These are phyloP conservation scores for Lactuca sativa DNA, from an alignment of 129 eudicot species.

Conservation along the genomic window DNA sequence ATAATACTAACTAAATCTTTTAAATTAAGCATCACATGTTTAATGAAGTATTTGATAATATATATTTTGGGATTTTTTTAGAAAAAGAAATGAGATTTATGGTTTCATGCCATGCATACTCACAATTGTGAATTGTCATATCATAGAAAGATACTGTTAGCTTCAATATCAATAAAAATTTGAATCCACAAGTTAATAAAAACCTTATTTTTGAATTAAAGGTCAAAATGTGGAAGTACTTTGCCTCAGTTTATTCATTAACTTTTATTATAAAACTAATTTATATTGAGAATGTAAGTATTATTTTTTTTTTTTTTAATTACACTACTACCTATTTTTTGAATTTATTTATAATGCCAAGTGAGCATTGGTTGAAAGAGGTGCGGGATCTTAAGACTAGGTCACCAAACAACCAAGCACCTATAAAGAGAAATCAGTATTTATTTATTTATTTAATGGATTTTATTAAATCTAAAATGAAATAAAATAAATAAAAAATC, in stretches of 20 bases:
- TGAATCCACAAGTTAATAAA: neutral
- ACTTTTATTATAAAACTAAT: neutral
- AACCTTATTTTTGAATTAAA: neutral
- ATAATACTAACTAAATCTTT: no score
- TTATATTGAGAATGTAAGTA: no score
- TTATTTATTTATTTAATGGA: conserved; percentile 13
- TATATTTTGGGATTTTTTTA: neutral
- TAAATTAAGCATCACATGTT: no score
- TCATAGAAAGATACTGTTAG: neutral
- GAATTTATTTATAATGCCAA: neutral
- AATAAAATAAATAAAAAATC: conserved; percentile 2
- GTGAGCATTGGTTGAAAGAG: conserved; percentile 24
- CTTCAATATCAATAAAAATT: no score
- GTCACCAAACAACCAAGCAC: conserved; percentile 33
- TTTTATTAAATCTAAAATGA: neutral
- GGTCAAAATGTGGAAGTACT: neutral
- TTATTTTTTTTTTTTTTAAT: neutral
- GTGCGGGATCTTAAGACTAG: conserved; percentile 28
- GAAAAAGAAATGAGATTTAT: neutral
- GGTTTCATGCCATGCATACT: no score
- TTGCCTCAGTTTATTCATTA: no score
- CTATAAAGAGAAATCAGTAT: neutral
- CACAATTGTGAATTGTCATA: no score
- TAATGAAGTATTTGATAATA: neutral
- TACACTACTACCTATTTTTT: neutral